Percentiles rank a stretch among this genome's conserved stretches.
Evolutionary conservation across 306 rosid species (phyloP).

Genomic region (Inga leiocalycina): DNA sequence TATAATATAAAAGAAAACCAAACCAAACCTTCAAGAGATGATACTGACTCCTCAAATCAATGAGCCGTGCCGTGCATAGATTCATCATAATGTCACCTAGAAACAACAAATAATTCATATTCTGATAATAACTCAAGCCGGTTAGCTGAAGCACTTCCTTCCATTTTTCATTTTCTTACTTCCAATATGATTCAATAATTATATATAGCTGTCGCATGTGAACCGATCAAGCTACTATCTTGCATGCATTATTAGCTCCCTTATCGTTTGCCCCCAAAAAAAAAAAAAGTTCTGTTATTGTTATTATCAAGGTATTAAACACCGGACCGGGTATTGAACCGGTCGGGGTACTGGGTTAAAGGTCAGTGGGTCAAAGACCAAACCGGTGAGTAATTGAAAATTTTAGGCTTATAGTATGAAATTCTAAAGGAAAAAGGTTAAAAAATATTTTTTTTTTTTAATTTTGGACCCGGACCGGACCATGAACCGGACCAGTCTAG

Average conservation of each 20-base stretch:
- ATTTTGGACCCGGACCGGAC: no score
- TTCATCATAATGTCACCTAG: neutral
- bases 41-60: neutral
- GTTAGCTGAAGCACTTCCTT: neutral
- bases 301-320: no score
- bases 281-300: no score
- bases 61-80: neutral
- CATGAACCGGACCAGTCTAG: no score
- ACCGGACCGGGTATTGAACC: no score
- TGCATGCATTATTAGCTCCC: neutral
- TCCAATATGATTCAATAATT: neutral
- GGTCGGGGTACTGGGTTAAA: no score
- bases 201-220: neutral
- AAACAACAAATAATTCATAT: neutral
- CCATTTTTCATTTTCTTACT: neutral
- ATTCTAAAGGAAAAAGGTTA: no score
- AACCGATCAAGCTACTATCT: neutral
- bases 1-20: neutral
- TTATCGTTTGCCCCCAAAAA: neutral
- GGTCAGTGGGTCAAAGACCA: no score
- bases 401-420: no score
- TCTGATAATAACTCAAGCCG: neutral
- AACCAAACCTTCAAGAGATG: neutral
- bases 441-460: no score
- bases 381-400: no score